A percentile compares a stretch with the other conserved stretches of the same genome.
These are phyloP conservation scores for Veloboletus limbatus DNA, from an alignment of 1,284 basidiomycete genomes.

Conservation along the genomic window DNA sequence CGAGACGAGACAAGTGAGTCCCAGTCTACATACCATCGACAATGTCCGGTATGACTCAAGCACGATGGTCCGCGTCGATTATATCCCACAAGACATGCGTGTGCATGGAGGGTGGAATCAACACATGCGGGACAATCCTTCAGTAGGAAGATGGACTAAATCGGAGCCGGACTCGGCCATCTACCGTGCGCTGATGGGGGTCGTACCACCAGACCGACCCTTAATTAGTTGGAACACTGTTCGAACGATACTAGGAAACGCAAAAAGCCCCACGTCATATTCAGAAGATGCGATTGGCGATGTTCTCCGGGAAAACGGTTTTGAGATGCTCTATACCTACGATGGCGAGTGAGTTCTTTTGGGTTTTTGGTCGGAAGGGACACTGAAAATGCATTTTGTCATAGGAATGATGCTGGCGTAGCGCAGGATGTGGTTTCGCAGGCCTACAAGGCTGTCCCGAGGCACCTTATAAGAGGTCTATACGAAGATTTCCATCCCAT, in stretches of 20 bases:
- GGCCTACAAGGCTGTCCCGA: constrained; percentile 35
- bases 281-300: constrained; percentile 32
- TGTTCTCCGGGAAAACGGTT: constrained; percentile 37
- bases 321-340: constrained; percentile 38
- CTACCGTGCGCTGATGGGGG: constrained; percentile 18
- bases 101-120: constrained; percentile 29
- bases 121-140: constrained; percentile 13
- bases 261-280: constrained; percentile 20
- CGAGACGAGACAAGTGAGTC: constrained; percentile 7
- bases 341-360: constrained; percentile 34
- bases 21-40: constrained; percentile 35
- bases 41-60: constrained; percentile 40
- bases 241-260: constrained; percentile 21
- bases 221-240: constrained; percentile 20
- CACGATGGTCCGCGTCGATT: constrained; percentile 37
- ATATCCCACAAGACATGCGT: constrained; percentile 33
- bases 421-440: constrained; percentile 41
- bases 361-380: neutral
- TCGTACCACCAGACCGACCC: constrained; percentile 9
- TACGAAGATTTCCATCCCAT: constrained; percentile 39
- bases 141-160: constrained; percentile 26
- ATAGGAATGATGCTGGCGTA: constrained; percentile 38
- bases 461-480: constrained; percentile 36
- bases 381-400: constrained; percentile 1
- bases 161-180: constrained; percentile 18